Evolutionary conservation across 768 basidiomycete genomes (phyloP).

Genomic region (Pilatotrama ljubarskyi): DNA sequence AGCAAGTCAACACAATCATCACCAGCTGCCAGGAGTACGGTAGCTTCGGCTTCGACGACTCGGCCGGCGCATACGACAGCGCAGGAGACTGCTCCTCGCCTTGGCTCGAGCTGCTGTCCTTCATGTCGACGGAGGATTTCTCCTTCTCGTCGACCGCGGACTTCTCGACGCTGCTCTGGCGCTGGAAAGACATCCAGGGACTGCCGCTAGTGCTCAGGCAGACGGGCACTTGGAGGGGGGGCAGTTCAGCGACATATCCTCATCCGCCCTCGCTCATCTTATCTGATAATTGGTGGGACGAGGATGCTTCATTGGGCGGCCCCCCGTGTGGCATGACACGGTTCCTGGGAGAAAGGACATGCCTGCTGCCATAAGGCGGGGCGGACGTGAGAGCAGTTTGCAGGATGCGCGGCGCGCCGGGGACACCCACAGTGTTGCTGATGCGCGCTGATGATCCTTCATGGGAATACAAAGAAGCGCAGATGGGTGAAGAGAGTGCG

Average conservation of each 20-base stretch:
- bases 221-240: conserved; percentile 7
- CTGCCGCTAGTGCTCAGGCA: not conserved
- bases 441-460: not conserved
- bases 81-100: conserved; percentile 3
- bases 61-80: conserved; percentile 5
- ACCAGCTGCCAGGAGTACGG: conserved; percentile 38
- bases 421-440: not conserved
- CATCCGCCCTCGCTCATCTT: conserved; percentile 22
- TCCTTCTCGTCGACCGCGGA: conserved; percentile 23
- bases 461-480: not conserved
- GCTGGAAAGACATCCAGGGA: conserved; percentile 15
- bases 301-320: not conserved
- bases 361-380: not conserved
- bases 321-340: not conserved
- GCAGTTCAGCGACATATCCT: conserved; percentile 6
- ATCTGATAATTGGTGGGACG: conserved; percentile 24
- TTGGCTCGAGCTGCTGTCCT: conserved; percentile 8
- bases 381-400: conserved; percentile 9
- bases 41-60: conserved; percentile 29
- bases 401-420: conserved; percentile 7
- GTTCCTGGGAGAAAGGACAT: conserved; percentile 5
- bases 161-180: conserved; percentile 19
- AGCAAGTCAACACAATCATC: conserved; percentile 40
- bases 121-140: conserved; percentile 10
- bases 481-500: not conserved